Conservation (phyloP, 164 flowering plant species). For the Liquidambar formosana region DNA sequence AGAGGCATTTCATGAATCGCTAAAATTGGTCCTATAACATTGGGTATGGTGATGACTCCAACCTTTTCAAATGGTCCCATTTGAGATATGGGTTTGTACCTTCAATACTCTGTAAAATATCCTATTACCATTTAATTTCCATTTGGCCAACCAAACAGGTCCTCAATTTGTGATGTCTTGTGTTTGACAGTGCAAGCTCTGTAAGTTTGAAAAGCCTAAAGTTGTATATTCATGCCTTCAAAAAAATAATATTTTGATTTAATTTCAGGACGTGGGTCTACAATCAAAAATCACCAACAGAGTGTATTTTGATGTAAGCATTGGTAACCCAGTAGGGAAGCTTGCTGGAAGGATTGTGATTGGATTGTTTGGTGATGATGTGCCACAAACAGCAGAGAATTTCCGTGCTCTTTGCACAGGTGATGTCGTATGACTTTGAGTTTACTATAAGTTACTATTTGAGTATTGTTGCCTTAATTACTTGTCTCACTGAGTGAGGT, state of each 20-base stretch:
- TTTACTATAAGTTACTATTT: background rate
- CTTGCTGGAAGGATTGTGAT: conserved; percentile 83
- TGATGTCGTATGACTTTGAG: conserved; percentile 15
- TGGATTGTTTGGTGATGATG: conserved; percentile 93
- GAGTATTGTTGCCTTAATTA: background rate
- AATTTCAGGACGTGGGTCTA: conserved; percentile 48
- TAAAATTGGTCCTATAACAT: too few relatives aligned
- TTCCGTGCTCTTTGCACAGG: conserved; percentile 98
- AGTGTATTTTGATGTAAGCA: conserved; percentile 84
- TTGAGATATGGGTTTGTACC: too few relatives aligned
- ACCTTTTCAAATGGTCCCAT: too few relatives aligned
- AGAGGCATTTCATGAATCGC: too few relatives aligned
- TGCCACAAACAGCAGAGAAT: conserved; percentile 92
- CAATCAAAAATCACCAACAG: conserved; percentile 84
- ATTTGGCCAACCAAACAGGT: too few relatives aligned
- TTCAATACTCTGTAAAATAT: too few relatives aligned
- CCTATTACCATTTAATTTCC: too few relatives aligned
- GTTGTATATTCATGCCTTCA: background rate
- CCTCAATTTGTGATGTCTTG: background rate
- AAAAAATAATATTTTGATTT: background rate
- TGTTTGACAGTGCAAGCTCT: background rate
- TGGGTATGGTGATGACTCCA: too few relatives aligned
- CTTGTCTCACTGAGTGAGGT: background rate
- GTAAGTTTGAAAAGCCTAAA: background rate
- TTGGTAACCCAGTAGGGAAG: conserved; percentile 89